These are phyloP conservation scores for Byssoonygena ceratinophila DNA, from an alignment of 2,329 filamentous ascomycete genomes.

Conservation along the genomic window DNA sequence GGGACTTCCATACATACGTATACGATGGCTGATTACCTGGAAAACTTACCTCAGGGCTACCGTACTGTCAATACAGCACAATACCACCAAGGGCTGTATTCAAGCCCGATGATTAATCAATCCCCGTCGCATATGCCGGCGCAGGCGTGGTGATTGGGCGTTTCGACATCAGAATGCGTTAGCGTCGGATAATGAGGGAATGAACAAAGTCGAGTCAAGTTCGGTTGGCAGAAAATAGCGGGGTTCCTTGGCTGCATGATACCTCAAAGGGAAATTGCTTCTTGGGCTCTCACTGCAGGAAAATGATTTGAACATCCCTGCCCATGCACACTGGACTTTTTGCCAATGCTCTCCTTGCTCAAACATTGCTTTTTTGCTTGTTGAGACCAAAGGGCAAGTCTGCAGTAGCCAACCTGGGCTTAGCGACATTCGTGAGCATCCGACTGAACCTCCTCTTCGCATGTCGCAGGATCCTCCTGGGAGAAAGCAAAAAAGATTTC, in stretches of 20 bases:
- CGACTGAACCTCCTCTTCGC: not conserved
- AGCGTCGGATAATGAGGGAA: not conserved
- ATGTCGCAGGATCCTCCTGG: not conserved
- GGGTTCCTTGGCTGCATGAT: constrained; percentile 4
- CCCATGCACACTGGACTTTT: not conserved
- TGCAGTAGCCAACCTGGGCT: constrained; percentile 5
- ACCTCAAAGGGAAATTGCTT: constrained; percentile 10
- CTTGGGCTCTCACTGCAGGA: constrained; percentile 4
- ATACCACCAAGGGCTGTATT: not conserved
- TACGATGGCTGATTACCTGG: too few relatives aligned
- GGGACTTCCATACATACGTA: not conserved
- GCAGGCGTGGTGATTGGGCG: not conserved
- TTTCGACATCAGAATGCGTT: not conserved
- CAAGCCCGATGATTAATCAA: not conserved
- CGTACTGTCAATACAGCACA: too few relatives aligned
- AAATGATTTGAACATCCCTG: not conserved
- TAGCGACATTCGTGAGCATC: not conserved
- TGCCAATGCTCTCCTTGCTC: not conserved
- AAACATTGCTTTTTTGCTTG: constrained; percentile 1
- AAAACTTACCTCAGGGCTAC: too few relatives aligned
- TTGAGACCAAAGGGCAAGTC: not conserved
- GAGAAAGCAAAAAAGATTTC: not conserved
- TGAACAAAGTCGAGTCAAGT: not conserved
- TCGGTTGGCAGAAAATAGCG: not conserved
- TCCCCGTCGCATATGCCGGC: not conserved